phyloP scores from a whole-genome alignment of 108 stramenopile species.

The Skeletonema costatum region DNA sequence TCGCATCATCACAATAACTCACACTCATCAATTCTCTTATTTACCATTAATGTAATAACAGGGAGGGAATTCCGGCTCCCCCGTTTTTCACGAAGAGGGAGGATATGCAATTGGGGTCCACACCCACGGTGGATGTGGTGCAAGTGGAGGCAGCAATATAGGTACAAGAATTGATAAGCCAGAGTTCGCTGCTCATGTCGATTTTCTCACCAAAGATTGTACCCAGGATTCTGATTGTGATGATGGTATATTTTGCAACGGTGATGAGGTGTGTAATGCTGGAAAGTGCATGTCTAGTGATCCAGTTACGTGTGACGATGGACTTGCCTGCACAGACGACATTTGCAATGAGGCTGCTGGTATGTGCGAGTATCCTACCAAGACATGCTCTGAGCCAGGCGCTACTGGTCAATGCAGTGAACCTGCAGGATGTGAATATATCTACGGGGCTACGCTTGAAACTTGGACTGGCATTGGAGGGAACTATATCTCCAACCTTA shows the following conservation, averaged over 20 bases:
- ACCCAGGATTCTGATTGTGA: slow-evolving; percentile 1
- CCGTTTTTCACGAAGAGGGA: slow-evolving; percentile 1
- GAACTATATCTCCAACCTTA: background rate
- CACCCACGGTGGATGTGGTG: slow-evolving; percentile 2
- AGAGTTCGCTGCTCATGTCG: background rate
- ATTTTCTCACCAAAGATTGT: background rate
- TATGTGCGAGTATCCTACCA: no score
- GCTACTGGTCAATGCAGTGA: no score
- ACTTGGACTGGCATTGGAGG: no score
- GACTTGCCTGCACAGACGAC: background rate
- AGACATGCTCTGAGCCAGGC: no score
- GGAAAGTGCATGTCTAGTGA: background rate
- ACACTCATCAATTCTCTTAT: background rate
- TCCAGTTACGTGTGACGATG: background rate
- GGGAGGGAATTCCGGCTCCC: slow-evolving; percentile 10
- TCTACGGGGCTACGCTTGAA: no score
- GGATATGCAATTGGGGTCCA: slow-evolving; percentile 8
- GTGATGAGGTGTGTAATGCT: background rate
- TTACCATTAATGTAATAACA: background rate
- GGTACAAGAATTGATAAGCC: background rate
- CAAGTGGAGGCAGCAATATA: background rate
- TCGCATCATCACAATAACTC: background rate
- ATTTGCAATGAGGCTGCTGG: background rate
- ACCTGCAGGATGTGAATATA: no score
- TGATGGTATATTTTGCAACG: slow-evolving; percentile 3